These are phyloP conservation scores for Pilobolus umbonatus DNA, from an alignment of 192 early-diverging fungal genomes.

Conservation along the genomic window DNA sequence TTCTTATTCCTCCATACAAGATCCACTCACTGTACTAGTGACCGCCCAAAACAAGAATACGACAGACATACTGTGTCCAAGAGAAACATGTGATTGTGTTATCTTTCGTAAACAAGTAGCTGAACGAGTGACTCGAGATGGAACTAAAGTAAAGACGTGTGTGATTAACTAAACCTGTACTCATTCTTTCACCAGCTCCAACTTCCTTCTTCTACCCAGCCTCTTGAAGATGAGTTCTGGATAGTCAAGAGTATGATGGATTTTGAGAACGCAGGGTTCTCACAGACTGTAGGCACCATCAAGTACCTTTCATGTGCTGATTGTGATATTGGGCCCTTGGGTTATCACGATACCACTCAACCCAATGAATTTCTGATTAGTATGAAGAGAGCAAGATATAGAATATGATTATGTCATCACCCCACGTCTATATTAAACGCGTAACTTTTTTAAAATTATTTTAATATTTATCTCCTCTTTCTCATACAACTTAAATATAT, in stretches of 20 bases:
- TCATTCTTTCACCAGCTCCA: slow-evolving; percentile 8
- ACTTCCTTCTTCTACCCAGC: slow-evolving; percentile 11
- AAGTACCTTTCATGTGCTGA: slow-evolving; percentile 74
- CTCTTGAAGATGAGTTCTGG: slow-evolving; percentile 47
- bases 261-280: slow-evolving; percentile 77
- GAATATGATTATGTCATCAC: no score
- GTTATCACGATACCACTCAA: slow-evolving; percentile 54
- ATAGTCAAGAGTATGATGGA: slow-evolving; percentile 59
- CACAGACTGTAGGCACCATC: slow-evolving; percentile 44
- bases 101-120: slow-evolving; percentile 41
- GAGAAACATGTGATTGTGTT: slow-evolving; percentile 40
- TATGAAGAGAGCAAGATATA: slow-evolving; percentile 55
- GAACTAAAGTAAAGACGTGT: slow-evolving; percentile 31
- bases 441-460: no score
- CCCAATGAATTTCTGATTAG: slow-evolving; percentile 59
- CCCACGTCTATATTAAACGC: no score
- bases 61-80: slow-evolving; percentile 49
- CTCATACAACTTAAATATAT: no score
- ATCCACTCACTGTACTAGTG: slow-evolving; percentile 9
- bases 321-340: slow-evolving; percentile 69
- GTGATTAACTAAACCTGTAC: background rate
- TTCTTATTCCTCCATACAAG: slow-evolving; percentile 7
- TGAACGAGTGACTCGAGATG: slow-evolving; percentile 41
- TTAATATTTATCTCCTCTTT: no score
- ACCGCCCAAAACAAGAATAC: slow-evolving; percentile 24